These are phyloP conservation scores for Acanthochlamys bracteata DNA, from an alignment of 106 monocot species.

Conservation along the genomic window DNA sequence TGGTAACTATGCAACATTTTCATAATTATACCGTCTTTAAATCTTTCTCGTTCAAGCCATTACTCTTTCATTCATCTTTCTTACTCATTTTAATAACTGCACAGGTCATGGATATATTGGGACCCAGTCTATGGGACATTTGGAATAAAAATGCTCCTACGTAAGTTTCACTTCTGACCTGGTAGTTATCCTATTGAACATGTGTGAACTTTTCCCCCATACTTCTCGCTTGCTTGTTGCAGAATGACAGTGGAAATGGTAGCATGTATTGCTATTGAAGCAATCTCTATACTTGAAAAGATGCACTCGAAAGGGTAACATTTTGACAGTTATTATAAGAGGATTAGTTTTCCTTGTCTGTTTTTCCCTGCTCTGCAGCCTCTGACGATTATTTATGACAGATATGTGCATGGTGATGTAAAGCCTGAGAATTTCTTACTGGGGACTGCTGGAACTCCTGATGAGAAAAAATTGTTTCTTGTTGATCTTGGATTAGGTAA, in stretches of 20 bases:
- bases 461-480: constrained; percentile 90
- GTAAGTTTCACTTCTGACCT: constrained; percentile 25
- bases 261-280: constrained; percentile 74
- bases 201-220: neutral
- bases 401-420: constrained; percentile 98
- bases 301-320: constrained; percentile 69
- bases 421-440: constrained; percentile 97
- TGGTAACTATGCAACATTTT: constrained; percentile 37
- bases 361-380: neutral
- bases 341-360: neutral
- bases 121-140: constrained; percentile 91
- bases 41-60: neutral
- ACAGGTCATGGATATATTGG: constrained; percentile 89
- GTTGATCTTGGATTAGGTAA: constrained; percentile 96
- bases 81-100: neutral
- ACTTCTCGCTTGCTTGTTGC: neutral
- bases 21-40: neutral
- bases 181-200: neutral
- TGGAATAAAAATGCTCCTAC: constrained; percentile 69
- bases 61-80: neutral
- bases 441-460: constrained; percentile 68
- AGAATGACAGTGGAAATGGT: constrained; percentile 80
- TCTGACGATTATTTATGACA: constrained; percentile 11
- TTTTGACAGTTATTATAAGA: neutral
- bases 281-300: constrained; percentile 70